Evolutionary conservation across 2,329 filamentous ascomycete genomes (phyloP).

Genomic region (Alternaria consortialis): DNA sequence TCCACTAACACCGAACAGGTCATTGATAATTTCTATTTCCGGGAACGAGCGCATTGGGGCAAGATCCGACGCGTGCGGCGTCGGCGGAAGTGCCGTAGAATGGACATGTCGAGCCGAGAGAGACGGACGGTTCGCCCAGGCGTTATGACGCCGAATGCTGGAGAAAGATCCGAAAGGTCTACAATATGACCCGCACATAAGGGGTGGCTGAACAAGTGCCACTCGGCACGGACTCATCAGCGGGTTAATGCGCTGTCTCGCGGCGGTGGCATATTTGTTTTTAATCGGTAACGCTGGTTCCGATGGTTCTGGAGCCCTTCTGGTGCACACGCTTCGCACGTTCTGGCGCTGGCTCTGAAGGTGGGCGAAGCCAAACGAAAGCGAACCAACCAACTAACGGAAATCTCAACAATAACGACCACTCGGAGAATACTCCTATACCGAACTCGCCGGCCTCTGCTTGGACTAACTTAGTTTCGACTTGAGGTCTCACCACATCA

Average conservation of each 20-base stretch:
- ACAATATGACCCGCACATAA: not conserved
- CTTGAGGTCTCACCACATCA: not conserved
- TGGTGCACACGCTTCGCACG: slow-evolving; percentile 1
- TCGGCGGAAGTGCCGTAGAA: not conserved
- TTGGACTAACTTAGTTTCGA: not conserved
- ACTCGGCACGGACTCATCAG: not conserved
- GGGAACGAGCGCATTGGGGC: not conserved
- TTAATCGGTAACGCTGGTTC: not conserved
- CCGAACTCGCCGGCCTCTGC: not conserved
- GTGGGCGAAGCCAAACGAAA: not conserved
- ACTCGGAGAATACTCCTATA: not conserved
- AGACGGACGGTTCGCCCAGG: not conserved
- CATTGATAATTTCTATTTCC: slow-evolving; percentile 14
- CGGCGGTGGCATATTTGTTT: not conserved
- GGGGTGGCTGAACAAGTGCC: slow-evolving; percentile 1
- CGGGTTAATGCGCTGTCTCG: not conserved
- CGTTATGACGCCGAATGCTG: slow-evolving; percentile 2
- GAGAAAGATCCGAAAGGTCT: not conserved
- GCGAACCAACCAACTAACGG: not conserved
- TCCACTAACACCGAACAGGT: slow-evolving; percentile 8
- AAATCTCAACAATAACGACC: not conserved
- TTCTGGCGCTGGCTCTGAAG: not conserved
- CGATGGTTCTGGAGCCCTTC: slow-evolving; percentile 1
- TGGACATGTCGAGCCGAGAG: slow-evolving; percentile 1
- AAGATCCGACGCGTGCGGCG: not conserved